Percentiles rank a stretch among this genome's conserved stretches.
Evolutionary conservation across 169 alveolate genomes (phyloP).

Genomic region (Ichthyophthirius multifiliis): DNA sequence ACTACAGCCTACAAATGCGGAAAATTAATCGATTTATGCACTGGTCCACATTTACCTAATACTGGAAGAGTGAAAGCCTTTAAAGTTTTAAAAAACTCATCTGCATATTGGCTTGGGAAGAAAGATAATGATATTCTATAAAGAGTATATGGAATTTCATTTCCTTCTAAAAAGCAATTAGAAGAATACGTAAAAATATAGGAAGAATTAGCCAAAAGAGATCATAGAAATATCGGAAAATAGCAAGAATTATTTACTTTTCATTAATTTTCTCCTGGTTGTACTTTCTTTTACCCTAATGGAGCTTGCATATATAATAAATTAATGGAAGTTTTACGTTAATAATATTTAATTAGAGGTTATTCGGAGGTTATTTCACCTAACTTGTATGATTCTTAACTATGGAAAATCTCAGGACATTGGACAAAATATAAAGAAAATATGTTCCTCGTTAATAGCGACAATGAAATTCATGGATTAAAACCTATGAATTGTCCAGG

Average conservation of each 20-base stretch:
- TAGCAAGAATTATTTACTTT: constrained; percentile 93
- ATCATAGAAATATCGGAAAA: constrained; percentile 96
- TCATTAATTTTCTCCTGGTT: constrained; percentile 89
- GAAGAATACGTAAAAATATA: constrained; percentile 90
- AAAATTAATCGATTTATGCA: constrained; percentile 96
- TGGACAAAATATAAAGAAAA: constrained; percentile 94
- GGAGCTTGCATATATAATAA: constrained; percentile 98
- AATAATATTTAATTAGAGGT: constrained; percentile 86
- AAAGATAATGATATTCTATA: constrained; percentile 95
- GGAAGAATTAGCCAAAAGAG: constrained; percentile 98
- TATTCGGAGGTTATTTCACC: constrained; percentile 96
- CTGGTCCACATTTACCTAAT: constrained; percentile 99
- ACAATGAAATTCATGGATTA: constrained; percentile 85
- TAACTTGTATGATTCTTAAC: constrained; percentile 92
- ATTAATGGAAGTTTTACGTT: constrained; percentile 93
- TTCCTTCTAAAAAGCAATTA: constrained; percentile 93
- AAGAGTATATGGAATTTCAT: constrained; percentile 98
- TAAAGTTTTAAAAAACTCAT: constrained; percentile 93
- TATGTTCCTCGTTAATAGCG: constrained; percentile 58
- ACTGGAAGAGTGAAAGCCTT: constrained; percentile 95
- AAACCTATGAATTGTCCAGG: constrained; percentile 99
- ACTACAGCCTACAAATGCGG: constrained; percentile 98
- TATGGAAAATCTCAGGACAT: constrained; percentile 99
- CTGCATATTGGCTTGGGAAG: constrained; percentile 99
- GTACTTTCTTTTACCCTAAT: constrained; percentile 95